Base-by-base conservation (phyloP, 192 early-diverging fungal species). In the Coemansia erecta region DNA sequence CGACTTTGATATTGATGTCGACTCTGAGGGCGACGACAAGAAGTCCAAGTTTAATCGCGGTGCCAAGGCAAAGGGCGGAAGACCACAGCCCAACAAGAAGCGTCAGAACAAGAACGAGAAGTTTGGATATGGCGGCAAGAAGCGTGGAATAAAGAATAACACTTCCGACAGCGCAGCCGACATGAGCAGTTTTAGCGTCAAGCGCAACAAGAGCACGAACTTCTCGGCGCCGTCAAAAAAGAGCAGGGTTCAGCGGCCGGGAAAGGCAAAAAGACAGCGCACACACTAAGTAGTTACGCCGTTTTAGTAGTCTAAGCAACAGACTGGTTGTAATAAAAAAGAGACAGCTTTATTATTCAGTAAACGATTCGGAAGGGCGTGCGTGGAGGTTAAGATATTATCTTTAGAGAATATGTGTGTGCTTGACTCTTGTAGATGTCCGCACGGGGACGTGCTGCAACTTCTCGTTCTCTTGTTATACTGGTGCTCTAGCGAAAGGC, bases 61-160 rank as follows among this genome's bases (percentile, higher is more conserved):
- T 18, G 60, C 59, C 8, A 68, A 61, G 55, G 63, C 52, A 45
- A 68, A 64, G 52, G 48, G 60, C 18, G 63, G 71, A 15, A 66
- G 59, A 44, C 59, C 40, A 11, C 59, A 37, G 46, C 60, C 66
- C 12, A 71, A 54, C 64, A 60, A 63, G 40, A 89, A 86, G 66
- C 85, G 90, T 22, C 73, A 83, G 58, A 13, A 58, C 45, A 92
- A 94, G 78, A 89, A 96, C 68, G 72, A 85, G 37, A 94, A 92
- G 81, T 98, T 87, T 72, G 94, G 94, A 2, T 94, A 91, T 82
- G 94, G 94, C 43, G 94, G 94, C 45, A 87, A 88, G 69, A 92
- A 93, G 81, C 80, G 90, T 26, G 64, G 81, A 49, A 58, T 77
- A 39, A 97, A 93, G 77, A 80, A 73, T 41, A 97, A 97, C 68